Evolutionary conservation across 768 basidiomycete genomes (phyloP), one percentile per base, ranked within the genome.

Genomic region (Panellus pusillus): DNA sequence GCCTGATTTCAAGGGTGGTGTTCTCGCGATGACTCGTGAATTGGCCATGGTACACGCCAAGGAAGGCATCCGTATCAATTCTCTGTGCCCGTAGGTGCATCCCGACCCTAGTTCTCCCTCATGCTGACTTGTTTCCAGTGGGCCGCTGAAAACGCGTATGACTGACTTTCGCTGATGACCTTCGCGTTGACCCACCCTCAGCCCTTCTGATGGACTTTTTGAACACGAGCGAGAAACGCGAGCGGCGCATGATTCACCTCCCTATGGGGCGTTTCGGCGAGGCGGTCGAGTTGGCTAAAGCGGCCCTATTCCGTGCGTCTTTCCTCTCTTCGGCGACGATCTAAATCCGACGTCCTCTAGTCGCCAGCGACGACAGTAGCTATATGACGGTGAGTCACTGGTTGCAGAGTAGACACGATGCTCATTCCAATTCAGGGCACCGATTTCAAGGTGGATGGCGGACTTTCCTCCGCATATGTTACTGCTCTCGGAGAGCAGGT

Each of bases 181-280:
- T 45, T 32, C 58, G 32, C 32, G 32, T 54, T 47, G 54, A 44
- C 60, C 49, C 17, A 54, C 50, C 44, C 58, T 54, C 66, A 95
- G 93, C 95, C 36, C 84, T 99, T 42, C 79, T 99, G 27, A 99
- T 99, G 97, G 88, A 98, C 71, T 99, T 96, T 80, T 82, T 99
- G 66, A 83, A 98, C 72, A 98, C 97, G 17, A 77, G 87, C 41
- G 97, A 99, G 78, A 98, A 98, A 76, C 84, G 89, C 54, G 84
- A 98, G 40, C 86, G 97, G 27, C 82, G 97, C 42, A 67, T 98
- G 67, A 85, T 93, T 18, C 93, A 94, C 63, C 81, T 96, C 14
- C 96, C 95, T 1, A 93, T 97, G 92, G 95, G 95, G 57, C 84
- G 96, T 56, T 99, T 99, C 68, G 96, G 96, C 35, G 93, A 98